Evolutionary conservation across 2,329 filamentous ascomycete genomes (phyloP).

Genomic region (Monosporascus sp.): DNA sequence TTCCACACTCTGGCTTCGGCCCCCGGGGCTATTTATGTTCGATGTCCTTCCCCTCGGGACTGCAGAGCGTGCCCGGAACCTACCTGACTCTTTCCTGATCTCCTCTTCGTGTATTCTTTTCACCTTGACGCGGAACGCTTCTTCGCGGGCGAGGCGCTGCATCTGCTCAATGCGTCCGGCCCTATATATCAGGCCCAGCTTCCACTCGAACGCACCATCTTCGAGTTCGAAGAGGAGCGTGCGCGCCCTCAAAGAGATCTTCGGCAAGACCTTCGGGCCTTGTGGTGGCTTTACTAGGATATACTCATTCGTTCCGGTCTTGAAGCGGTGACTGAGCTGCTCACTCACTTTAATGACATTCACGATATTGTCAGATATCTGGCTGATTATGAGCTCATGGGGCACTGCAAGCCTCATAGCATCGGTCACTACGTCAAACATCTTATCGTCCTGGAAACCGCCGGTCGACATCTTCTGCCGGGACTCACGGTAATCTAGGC

Average conservation of each 20-base stretch:
- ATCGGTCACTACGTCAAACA: slow-evolving; percentile 79
- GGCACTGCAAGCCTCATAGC: slow-evolving; percentile 85
- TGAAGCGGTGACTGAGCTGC: slow-evolving; percentile 91
- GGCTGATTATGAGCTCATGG: slow-evolving; percentile 84
- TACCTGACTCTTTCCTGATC: slow-evolving; percentile 46
- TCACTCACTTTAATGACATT: slow-evolving; percentile 83
- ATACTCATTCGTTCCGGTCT: slow-evolving; percentile 82
- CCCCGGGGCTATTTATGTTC: slow-evolving; percentile 30
- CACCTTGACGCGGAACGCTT: slow-evolving; percentile 82
- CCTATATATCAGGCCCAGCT: slow-evolving; percentile 89
- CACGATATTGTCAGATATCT: slow-evolving; percentile 87
- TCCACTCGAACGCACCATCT: slow-evolving; percentile 97
- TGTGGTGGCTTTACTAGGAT: slow-evolving; percentile 82
- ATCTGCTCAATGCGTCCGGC: slow-evolving; percentile 84
- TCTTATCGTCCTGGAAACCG: slow-evolving; percentile 64
- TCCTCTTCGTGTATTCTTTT: slow-evolving; percentile 77
- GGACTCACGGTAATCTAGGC: slow-evolving; percentile 75
- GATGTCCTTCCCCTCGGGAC: slow-evolving; percentile 34
- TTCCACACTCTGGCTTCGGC: slow-evolving; percentile 55
- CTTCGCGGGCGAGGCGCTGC: slow-evolving; percentile 82
- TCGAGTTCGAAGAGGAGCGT: slow-evolving; percentile 88
- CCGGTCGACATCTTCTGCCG: slow-evolving; percentile 61
- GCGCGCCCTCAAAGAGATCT: slow-evolving; percentile 75
- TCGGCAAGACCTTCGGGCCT: slow-evolving; percentile 79
- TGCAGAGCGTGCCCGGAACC: slow-evolving; percentile 51